Percentiles rank a stretch among this genome's conserved stretches.
Evolutionary conservation across 2,329 filamentous ascomycete species (phyloP).

Genomic region (Fusarium sambucinum): DNA sequence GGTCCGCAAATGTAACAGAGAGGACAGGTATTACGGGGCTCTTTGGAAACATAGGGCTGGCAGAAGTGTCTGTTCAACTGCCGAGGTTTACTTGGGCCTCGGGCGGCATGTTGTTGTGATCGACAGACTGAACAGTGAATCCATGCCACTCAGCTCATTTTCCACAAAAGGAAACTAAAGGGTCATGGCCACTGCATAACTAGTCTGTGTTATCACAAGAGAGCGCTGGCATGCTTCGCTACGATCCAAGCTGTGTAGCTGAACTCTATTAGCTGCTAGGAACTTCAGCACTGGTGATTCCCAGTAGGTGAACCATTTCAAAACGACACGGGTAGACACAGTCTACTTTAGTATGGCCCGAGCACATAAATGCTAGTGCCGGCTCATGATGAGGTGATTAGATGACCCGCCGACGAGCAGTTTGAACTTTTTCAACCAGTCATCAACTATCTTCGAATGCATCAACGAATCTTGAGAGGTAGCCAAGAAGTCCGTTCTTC

Average conservation of each 20-base stretch:
- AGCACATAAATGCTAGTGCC: conserved; percentile 21
- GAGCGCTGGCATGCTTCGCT: neutral
- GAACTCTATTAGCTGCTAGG: conserved; percentile 11
- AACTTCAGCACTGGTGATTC: conserved; percentile 4
- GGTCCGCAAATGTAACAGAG: neutral
- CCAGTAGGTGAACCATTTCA: conserved; percentile 10
- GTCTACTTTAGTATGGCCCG: conserved; percentile 2
- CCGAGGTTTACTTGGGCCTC: conserved; percentile 18
- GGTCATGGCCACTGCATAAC: neutral
- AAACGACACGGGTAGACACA: conserved; percentile 1
- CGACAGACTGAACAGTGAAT: conserved; percentile 11
- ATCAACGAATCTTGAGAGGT: neutral
- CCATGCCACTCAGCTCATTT: conserved; percentile 1
- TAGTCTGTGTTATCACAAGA: conserved; percentile 3
- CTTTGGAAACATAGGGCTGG: neutral
- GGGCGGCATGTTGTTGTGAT: conserved; percentile 28
- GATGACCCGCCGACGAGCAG: neutral
- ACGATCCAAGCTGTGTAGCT: conserved; percentile 1
- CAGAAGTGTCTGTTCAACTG: conserved; percentile 19
- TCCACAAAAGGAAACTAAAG: neutral
- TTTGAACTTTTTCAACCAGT: conserved; percentile 25
- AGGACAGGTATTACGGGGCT: too few species aligned
- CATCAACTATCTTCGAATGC: neutral
- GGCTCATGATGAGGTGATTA: conserved; percentile 4
- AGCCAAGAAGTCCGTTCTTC: neutral